Conservation (phyloP, 176 grass and related monocot genomes). For the Guadua angustifolia region DNA sequence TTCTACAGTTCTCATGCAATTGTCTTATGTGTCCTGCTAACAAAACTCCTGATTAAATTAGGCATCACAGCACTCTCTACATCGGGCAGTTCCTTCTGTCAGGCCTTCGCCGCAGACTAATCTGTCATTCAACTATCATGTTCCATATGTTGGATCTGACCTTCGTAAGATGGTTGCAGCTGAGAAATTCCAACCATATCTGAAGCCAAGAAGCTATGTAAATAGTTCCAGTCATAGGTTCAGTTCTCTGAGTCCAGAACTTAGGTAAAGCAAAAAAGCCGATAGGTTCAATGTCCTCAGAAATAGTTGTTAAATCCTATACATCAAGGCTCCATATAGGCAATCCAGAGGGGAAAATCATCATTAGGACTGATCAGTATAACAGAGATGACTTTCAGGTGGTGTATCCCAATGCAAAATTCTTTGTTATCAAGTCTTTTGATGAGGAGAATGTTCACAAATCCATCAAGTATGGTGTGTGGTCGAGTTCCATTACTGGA, state of each 20-base stretch:
- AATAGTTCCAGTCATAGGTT: slow-evolving; percentile 20
- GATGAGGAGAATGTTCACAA: slow-evolving; percentile 65
- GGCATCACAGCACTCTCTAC: slow-evolving; percentile 37
- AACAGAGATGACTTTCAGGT: slow-evolving; percentile 74
- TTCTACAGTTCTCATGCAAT: not conserved
- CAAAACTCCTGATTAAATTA: slow-evolving; percentile 33
- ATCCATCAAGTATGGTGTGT: slow-evolving; percentile 80
- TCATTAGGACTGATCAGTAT: slow-evolving; percentile 66
- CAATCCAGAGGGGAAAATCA: slow-evolving; percentile 55
- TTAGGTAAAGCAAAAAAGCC: slow-evolving; percentile 42
- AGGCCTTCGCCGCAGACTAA: slow-evolving; percentile 35
- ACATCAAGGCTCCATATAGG: slow-evolving; percentile 50
- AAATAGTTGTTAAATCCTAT: slow-evolving; percentile 51
- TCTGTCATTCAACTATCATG: slow-evolving; percentile 35
- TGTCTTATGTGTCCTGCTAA: not conserved
- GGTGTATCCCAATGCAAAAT: slow-evolving; percentile 76
- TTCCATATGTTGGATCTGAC: slow-evolving; percentile 46
- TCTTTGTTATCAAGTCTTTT: slow-evolving; percentile 80
- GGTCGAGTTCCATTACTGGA: slow-evolving; percentile 56
- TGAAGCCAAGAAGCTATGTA: slow-evolving; percentile 29
- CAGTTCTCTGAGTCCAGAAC: slow-evolving; percentile 26
- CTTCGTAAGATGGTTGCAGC: slow-evolving; percentile 33
- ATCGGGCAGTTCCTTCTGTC: slow-evolving; percentile 39
- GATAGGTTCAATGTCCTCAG: not conserved
- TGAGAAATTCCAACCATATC: slow-evolving; percentile 39